Base-by-base conservation (phyloP, 371 early-diverging fungal genomes). In the Dentiscutata heterogama region DNA sequence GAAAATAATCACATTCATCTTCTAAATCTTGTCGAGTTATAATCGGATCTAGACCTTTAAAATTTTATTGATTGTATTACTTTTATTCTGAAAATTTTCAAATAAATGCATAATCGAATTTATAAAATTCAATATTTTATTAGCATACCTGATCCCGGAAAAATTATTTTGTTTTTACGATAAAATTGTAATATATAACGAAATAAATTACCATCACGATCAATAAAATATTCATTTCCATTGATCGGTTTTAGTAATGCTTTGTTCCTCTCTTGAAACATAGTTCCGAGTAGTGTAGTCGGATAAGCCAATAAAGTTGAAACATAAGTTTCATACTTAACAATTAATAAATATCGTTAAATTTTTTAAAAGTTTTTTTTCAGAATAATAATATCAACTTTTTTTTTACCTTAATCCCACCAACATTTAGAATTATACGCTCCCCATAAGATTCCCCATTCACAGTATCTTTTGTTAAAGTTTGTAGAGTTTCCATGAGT, bases 171-270 rank as follows among this genome's bases (percentile, higher is more conserved):
- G 16, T 42, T 50, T 50, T 16, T 78, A 50, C 79, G 79, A 67
- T 67, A 78, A 42, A 78, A 78, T 67, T 78, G 79, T 7, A 78
- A 39, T 16, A 78, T 67, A 42, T 67, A 31, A 63, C 79, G 67
- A 67, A 78, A 78, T 31, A 78, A 31, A 53, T 51, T 11, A 20
- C 79, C 79, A 67, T 67, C 79, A 7, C 79, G 31, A n/a, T 78
- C 79, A 50, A 78, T 78, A 29, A 78, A 78, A 54, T 78, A 67
- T 67, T 78, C 79, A 50, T 77, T 77, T 8, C 13, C 61, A n/a
- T 61, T 61, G 7, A 25, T 46, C 20, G 78, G 78, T 5, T 46
- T 29, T 1, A 77, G 22, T 42, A 70, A 42, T n/a, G 35, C 70
- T 25, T 13, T 42, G 22, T 70, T 70, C 13, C 70, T 46, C 22